Percentiles rank a stretch among this genome's conserved stretches.
Evolutionary conservation across 2,329 filamentous ascomycete genomes (phyloP).

Genomic region (Colletotrichum orbiculare): DNA sequence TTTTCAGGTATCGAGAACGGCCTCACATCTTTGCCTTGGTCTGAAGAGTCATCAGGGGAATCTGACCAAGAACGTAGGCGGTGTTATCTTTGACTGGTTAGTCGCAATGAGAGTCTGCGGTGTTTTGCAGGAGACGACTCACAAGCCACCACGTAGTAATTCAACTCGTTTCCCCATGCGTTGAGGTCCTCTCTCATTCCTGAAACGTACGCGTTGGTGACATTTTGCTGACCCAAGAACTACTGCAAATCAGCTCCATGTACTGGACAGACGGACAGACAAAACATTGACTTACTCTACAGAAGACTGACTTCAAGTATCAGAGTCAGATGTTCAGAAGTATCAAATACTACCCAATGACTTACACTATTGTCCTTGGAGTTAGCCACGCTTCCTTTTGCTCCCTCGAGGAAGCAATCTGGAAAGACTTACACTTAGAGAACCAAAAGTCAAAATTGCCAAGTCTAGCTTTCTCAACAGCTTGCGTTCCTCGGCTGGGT

Average conservation of each 20-base stretch:
- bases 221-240: constrained; percentile 43
- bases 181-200: constrained; percentile 44
- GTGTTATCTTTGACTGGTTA: constrained; percentile 39
- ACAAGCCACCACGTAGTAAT: constrained; percentile 39
- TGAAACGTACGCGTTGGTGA: constrained; percentile 42
- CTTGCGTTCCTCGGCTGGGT: constrained; percentile 41
- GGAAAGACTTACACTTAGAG: background rate
- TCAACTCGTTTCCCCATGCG: constrained; percentile 42
- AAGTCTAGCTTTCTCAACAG: constrained; percentile 43
- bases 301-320: constrained; percentile 15
- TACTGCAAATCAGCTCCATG: constrained; percentile 9
- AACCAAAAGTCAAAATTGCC: constrained; percentile 41
- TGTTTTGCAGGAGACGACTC: background rate
- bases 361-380: constrained; percentile 34
- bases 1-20: background rate
- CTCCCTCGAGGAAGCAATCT: too few species aligned
- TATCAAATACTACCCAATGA: background rate
- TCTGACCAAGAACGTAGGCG: constrained; percentile 41
- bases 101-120: background rate
- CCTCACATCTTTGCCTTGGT: constrained; percentile 42
- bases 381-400: too few species aligned
- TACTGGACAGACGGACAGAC: background rate
- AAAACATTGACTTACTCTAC: constrained; percentile 22
- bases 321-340: too few species aligned
- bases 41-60: constrained; percentile 46